phyloP scores from a whole-genome alignment of 345 rosid species.

The Ceriops zippeliana region DNA sequence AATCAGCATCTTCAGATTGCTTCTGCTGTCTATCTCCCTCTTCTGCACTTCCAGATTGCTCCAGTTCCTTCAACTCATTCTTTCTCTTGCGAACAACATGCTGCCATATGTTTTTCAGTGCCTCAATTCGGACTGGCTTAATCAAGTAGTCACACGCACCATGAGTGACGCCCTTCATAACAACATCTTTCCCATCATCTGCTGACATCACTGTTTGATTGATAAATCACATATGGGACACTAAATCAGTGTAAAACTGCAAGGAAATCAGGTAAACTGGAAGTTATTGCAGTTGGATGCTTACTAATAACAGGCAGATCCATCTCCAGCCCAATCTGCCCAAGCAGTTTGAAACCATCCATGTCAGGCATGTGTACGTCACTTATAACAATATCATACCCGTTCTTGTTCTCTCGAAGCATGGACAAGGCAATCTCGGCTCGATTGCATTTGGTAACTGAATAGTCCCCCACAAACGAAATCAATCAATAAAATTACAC shows the following conservation, averaged over 20 bases:
- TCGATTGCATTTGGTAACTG: conserved; percentile 87
- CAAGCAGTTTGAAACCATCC: conserved; percentile 36
- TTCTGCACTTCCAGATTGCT: conserved; percentile 33
- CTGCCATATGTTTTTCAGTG: conserved; percentile 36
- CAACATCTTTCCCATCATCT: conserved; percentile 25
- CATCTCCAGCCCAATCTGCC: conserved; percentile 31
- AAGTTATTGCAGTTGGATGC: conserved; percentile 2
- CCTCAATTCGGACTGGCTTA: conserved; percentile 35
- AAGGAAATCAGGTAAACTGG: background rate
- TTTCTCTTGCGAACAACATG: conserved; percentile 27
- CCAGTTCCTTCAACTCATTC: conserved; percentile 25
- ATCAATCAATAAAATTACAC: conserved; percentile 22
- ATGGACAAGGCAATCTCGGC: conserved; percentile 51
- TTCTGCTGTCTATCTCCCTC: conserved; percentile 30
- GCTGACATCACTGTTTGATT: conserved; percentile 39
- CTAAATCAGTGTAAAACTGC: background rate
- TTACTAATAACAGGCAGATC: conserved; percentile 39
- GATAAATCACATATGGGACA: conserved; percentile 2
- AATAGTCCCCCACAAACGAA: conserved; percentile 12
- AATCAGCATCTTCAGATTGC: conserved; percentile 27
- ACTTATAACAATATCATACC: conserved; percentile 30
- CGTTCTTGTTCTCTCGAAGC: conserved; percentile 25
- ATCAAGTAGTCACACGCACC: conserved; percentile 45
- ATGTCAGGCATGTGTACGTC: conserved; percentile 38
- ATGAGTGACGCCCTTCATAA: conserved; percentile 35